Conservation (phyloP, 768 basidiomycete species). For the Gloeophyllum trabeum region DNA sequence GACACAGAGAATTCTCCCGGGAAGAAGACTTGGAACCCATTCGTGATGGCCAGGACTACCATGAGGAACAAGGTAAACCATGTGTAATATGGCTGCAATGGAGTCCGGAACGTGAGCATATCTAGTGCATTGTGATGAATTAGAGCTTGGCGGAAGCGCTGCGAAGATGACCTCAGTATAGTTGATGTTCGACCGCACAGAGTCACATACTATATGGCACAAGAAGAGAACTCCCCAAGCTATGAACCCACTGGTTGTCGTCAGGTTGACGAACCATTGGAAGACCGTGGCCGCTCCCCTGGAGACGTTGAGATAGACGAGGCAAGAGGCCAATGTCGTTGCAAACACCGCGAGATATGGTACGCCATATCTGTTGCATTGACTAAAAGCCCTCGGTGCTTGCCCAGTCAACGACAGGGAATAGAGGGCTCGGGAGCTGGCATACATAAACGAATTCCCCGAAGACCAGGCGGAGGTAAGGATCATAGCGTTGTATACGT, state of each 20-base stretch:
- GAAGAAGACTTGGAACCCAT: background rate
- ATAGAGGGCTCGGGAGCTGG: constrained; percentile 27
- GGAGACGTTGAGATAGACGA: constrained; percentile 26
- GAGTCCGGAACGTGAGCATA: constrained; percentile 32
- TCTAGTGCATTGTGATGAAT: constrained; percentile 35
- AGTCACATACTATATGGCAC: constrained; percentile 14
- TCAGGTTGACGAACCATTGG: constrained; percentile 24
- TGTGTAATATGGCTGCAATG: constrained; percentile 28
- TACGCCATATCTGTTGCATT: constrained; percentile 20
- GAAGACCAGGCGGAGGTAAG: constrained; percentile 34
- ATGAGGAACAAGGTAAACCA: constrained; percentile 21
- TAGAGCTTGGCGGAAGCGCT: constrained; percentile 30
- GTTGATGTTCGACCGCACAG: constrained; percentile 21
- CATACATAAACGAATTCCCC: constrained; percentile 27
- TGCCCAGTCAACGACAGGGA: background rate
- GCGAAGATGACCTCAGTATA: constrained; percentile 23
- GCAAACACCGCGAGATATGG: constrained; percentile 10
- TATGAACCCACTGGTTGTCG: constrained; percentile 11
- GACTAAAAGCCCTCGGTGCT: background rate
- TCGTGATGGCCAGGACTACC: constrained; percentile 12
- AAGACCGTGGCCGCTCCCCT: constrained; percentile 21
- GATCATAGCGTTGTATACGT: constrained; percentile 26
- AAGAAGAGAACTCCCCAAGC: constrained; percentile 25
- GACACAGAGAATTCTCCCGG: background rate
- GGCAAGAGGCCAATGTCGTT: constrained; percentile 18